Evolutionary conservation across 2,329 filamentous ascomycete species (phyloP), one percentile per base, ranked within the genome.

Genomic region (Fusarium protoensiforme): DNA sequence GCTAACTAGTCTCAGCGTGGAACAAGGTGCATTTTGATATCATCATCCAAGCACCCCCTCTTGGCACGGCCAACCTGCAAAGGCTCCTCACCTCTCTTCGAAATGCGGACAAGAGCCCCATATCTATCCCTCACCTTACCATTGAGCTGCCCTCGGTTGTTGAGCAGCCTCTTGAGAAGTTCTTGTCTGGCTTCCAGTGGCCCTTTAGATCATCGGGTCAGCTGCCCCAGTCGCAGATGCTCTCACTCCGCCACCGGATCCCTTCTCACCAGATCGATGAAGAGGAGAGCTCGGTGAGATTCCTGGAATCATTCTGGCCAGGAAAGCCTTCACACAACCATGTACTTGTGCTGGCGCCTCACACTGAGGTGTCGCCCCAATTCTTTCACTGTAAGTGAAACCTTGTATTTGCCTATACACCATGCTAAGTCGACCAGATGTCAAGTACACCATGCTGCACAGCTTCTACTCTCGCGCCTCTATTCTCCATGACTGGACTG

Each of bases 261-360:
- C 85, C 89, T 13, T 86, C 86, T 39, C 84, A 88, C 56, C 85
- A 85, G 54, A 78, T 92, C 70, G 90, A 86, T 7, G 87, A 93
- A 48, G 90, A 93, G 72, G 92, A 95, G 75, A 92, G 92, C 64
- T 91, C 94, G 0, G 85, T 92, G 18, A 91, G 92, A 27, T 93
- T 96, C 67, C 84, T 98, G 7, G 95, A 98, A 83, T 93, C 94
- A 0, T 98, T 97, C 81, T 98, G 95, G 87, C 95, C 96, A 3
- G 83, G 85, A 4, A 86, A 90, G 66, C 86, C 90, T 7, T 80
- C 81, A 3, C 83, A 90, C 61, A 54, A 92, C 92, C 94, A 98
- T 80, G 89, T 98, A 3, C 87, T 99, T n/a, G 83, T 98, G 2
- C 88, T 99, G 7, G 95, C 94, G 7, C 90, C 95, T 1, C 91